Evolutionary conservation across 495 filamentous ascomycete genomes (phyloP), one percentile per base, ranked within the genome.

Genomic region (Aspergillus egyptiacus): DNA sequence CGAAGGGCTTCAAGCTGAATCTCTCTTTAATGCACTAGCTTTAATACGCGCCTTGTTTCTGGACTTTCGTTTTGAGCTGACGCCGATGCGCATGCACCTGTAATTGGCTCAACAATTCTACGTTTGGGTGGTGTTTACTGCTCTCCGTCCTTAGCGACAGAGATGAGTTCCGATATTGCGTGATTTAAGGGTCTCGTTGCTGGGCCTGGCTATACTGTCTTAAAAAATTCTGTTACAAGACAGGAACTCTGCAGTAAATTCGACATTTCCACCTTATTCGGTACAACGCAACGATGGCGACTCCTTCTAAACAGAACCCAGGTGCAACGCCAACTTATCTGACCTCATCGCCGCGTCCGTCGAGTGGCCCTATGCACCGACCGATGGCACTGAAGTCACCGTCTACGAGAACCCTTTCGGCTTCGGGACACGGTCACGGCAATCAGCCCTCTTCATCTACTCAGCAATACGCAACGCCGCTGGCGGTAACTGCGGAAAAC

Each of bases 311-410:
- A 48, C 62, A 39, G 27, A 64, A 65, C 31, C 69, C 65, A 14
- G 72, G 58, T 34, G 62, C 72, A 27, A 75, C 72, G 30, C 72
- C 72, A 14, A 72, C 68, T n/a, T 65, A 75, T 50, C 60, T 72
- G 30, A 71, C 65, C 18, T 67, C 71, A 10, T 75, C 72, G 14
- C 72, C 72, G 25, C 69, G 64, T 38, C 70, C 69, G 6, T 59
- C 68, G 6, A 64, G 63, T 19, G 61, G 60, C n/a, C 60, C 67
- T 39, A 63, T 72, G 54, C 54, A 64, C 35, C 65, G 69, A 15
- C 63, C 66, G 6, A 56, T 73, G 10, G 63, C 72, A 8, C 68
- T 72, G 41, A 75, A 70, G 39, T 75, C 72, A 2, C 70, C 71
- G 3, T 72, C 70, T 6, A 66, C 62, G 41, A 63, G 66, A 45